Evolutionary conservation across 768 basidiomycete genomes (phyloP).

Genomic region (Atractiella rhizophila): DNA sequence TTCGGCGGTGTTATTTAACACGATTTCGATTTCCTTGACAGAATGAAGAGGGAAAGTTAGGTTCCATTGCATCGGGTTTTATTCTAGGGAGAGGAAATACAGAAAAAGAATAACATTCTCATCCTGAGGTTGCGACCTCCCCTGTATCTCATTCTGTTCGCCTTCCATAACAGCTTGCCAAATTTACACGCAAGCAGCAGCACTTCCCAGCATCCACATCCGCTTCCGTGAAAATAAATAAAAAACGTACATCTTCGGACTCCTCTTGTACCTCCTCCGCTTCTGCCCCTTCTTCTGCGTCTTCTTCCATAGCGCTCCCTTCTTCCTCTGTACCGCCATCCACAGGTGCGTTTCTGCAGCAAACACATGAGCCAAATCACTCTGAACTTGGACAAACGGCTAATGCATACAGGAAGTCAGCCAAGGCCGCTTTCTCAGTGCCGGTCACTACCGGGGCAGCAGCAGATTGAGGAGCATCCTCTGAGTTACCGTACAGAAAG

Average conservation of each 20-base stretch:
- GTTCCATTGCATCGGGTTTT: no score
- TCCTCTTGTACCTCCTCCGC: slow-evolving; percentile 23
- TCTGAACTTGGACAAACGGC: background rate
- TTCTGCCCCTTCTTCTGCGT: slow-evolving; percentile 26
- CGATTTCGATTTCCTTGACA: no score
- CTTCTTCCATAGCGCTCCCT: slow-evolving; percentile 23
- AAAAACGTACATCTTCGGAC: slow-evolving; percentile 30
- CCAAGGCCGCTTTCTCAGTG: background rate
- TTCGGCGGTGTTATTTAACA: no score
- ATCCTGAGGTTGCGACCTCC: no score
- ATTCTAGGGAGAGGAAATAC: no score
- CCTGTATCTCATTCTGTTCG: no score
- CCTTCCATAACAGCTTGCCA: no score
- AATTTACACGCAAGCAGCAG: no score
- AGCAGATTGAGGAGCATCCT: background rate
- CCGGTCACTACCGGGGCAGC: background rate
- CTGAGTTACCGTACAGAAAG: slow-evolving; percentile 12
- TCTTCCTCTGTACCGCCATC: slow-evolving; percentile 31
- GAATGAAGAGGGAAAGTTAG: no score
- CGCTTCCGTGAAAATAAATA: no score
- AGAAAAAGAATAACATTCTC: no score
- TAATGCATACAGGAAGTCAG: background rate
- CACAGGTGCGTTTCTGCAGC: slow-evolving; percentile 10
- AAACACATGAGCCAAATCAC: background rate
- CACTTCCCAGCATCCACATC: no score